phyloP scores from a whole-genome alignment of 1,284 basidiomycete genomes.

The Volvariella surrecta region DNA sequence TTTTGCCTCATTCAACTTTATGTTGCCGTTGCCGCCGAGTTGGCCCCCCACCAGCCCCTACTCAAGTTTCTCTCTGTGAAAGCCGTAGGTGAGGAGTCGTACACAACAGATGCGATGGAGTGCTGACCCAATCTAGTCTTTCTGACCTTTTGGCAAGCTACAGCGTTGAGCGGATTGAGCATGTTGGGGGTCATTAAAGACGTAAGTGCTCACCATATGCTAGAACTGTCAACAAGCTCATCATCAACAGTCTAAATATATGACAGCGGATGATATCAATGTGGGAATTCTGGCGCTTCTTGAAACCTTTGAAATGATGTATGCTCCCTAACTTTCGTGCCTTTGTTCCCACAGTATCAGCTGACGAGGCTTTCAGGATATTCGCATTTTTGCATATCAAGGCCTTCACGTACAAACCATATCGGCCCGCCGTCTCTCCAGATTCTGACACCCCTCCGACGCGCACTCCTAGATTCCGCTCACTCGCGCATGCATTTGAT shows the following conservation, averaged over 20 bases:
- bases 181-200: constrained; percentile 60
- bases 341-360: constrained; percentile 1
- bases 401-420: constrained; percentile 68
- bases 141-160: constrained; percentile 75
- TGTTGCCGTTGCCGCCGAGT: constrained; percentile 43
- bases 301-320: constrained; percentile 75
- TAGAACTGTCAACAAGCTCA: constrained; percentile 2
- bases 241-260: constrained; percentile 41
- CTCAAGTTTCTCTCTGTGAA: constrained; percentile 71
- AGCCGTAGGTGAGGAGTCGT: constrained; percentile 45
- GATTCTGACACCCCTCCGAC: constrained; percentile 20
- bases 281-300: constrained; percentile 64
- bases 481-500: constrained; percentile 57
- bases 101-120: background rate
- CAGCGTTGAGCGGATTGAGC: constrained; percentile 50
- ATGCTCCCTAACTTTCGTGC: constrained; percentile 15
- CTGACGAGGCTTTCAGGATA: constrained; percentile 27
- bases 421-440: constrained; percentile 26
- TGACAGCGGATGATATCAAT: constrained; percentile 70
- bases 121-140: constrained; percentile 39
- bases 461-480: constrained; percentile 40
- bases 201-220: constrained; percentile 26
- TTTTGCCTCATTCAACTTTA: constrained; percentile 77
- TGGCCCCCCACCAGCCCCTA: constrained; percentile 56
- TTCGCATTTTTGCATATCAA: constrained; percentile 68